Evolutionary conservation across 148 eudicot genomes (phyloP).

Genomic region (Amaranthus cruentus): DNA sequence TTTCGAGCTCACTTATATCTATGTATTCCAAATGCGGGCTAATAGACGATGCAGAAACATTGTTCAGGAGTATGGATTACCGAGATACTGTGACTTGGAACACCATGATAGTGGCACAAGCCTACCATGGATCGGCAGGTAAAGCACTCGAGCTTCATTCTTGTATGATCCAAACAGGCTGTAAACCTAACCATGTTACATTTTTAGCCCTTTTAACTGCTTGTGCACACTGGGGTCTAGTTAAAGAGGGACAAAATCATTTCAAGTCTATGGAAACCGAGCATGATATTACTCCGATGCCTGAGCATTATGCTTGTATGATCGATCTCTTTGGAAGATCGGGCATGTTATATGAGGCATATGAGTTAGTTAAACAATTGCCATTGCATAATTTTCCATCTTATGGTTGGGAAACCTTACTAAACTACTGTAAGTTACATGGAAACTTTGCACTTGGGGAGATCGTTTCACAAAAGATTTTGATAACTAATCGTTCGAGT

Average conservation of each 20-base stretch:
- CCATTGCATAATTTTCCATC: constrained; percentile 33
- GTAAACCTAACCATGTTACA: constrained; percentile 39
- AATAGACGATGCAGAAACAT: constrained; percentile 28
- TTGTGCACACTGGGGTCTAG: constrained; percentile 53
- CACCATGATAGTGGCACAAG: constrained; percentile 48
- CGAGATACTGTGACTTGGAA: constrained; percentile 51
- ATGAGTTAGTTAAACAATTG: constrained; percentile 38
- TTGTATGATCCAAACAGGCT: constrained; percentile 41
- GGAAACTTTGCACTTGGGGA: constrained; percentile 41
- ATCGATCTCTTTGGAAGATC: constrained; percentile 56
- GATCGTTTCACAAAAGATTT: constrained; percentile 30
- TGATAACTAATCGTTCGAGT: constrained; percentile 20
- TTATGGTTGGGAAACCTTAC: constrained; percentile 42
- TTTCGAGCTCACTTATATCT: constrained; percentile 44
- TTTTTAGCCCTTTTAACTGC: constrained; percentile 45
- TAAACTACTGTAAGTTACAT: constrained; percentile 46
- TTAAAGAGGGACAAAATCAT: constrained; percentile 36
- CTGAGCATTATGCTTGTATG: constrained; percentile 52
- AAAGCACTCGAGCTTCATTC: constrained; percentile 37
- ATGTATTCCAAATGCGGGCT: constrained; percentile 60
- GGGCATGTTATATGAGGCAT: constrained; percentile 42
- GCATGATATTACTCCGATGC: constrained; percentile 38
- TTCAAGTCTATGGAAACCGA: constrained; percentile 41
- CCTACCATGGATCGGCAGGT: constrained; percentile 39
- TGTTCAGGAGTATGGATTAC: constrained; percentile 31